Conservation (phyloP, 768 basidiomycete species). For the Calocera cornea region DNA sequence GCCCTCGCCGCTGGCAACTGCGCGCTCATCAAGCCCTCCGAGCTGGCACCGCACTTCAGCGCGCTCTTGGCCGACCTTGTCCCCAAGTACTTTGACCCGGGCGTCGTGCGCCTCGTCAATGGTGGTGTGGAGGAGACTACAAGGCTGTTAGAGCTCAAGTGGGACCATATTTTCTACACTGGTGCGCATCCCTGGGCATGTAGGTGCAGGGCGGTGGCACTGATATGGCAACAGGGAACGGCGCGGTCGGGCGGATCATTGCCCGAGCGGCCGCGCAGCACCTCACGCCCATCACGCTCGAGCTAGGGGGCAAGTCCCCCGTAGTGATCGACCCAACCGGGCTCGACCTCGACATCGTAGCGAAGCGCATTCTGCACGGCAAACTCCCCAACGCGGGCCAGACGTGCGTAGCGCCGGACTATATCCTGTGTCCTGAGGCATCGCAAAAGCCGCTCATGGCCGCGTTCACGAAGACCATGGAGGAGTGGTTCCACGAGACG, state of each 20-base stretch:
- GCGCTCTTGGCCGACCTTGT: slow-evolving; percentile 16
- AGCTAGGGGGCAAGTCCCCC: slow-evolving; percentile 6
- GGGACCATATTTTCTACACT: slow-evolving; percentile 17
- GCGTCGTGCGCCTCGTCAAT: slow-evolving; percentile 11
- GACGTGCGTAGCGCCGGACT: slow-evolving; percentile 2
- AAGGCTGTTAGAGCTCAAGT: slow-evolving; percentile 5
- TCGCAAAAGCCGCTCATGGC: neutral
- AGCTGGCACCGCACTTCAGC: slow-evolving; percentile 12
- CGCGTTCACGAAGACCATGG: neutral
- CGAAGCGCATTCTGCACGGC: slow-evolving; percentile 16
- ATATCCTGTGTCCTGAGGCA: neutral
- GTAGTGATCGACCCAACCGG: slow-evolving; percentile 14
- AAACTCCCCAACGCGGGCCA: slow-evolving; percentile 16
- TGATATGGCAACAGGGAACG: slow-evolving; percentile 3
- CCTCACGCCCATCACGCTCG: slow-evolving; percentile 17
- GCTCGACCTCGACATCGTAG: slow-evolving; percentile 11
- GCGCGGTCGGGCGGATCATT: slow-evolving; percentile 16
- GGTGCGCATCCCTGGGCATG: neutral
- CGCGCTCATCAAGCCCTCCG: slow-evolving; percentile 15
- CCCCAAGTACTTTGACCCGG: slow-evolving; percentile 19
- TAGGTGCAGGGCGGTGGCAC: neutral
- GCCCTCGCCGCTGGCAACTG: slow-evolving; percentile 7
- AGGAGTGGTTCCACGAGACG: neutral
- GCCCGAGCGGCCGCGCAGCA: slow-evolving; percentile 17
- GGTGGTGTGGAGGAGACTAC: slow-evolving; percentile 15